Conservation (phyloP, 2,329 filamentous ascomycete genomes). For the Botryosphaeria dothidea region DNA sequence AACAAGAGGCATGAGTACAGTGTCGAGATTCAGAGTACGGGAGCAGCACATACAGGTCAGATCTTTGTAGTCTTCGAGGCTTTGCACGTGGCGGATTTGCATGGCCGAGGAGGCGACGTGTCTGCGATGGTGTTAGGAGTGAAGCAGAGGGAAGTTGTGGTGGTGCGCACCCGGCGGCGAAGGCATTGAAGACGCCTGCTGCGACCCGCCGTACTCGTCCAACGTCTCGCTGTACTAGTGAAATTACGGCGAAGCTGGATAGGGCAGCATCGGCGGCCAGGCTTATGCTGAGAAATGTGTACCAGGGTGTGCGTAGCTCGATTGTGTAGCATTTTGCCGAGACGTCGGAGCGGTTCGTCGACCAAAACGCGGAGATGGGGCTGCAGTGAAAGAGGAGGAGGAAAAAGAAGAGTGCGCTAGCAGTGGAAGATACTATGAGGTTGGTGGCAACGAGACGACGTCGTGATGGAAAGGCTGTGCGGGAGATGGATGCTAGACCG, state of each 20-base stretch:
- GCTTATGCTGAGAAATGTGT: neutral
- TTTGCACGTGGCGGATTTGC: neutral
- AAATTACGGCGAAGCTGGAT: neutral
- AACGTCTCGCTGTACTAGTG: neutral
- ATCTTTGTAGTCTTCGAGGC: neutral
- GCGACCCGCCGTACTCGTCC: neutral
- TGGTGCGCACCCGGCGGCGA: neutral
- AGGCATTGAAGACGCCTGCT: neutral
- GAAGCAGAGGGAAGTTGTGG: neutral
- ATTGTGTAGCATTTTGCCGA: neutral
- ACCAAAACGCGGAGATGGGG: slow-evolving; percentile 9
- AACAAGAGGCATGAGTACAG: no score
- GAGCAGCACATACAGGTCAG: neutral
- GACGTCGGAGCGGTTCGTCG: neutral
- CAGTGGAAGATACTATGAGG: neutral
- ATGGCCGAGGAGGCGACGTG: neutral
- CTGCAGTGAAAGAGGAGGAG: slow-evolving; percentile 11
- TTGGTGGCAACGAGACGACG: neutral
- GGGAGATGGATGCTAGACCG: neutral
- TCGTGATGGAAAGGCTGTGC: neutral
- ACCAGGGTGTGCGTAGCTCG: neutral
- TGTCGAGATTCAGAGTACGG: neutral
- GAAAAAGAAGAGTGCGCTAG: slow-evolving; percentile 4
- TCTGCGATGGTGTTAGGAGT: neutral
- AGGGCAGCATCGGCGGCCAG: neutral